These are phyloP conservation scores for Penicillium maclennaniae DNA, from an alignment of 495 filamentous ascomycete genomes.

Conservation along the genomic window DNA sequence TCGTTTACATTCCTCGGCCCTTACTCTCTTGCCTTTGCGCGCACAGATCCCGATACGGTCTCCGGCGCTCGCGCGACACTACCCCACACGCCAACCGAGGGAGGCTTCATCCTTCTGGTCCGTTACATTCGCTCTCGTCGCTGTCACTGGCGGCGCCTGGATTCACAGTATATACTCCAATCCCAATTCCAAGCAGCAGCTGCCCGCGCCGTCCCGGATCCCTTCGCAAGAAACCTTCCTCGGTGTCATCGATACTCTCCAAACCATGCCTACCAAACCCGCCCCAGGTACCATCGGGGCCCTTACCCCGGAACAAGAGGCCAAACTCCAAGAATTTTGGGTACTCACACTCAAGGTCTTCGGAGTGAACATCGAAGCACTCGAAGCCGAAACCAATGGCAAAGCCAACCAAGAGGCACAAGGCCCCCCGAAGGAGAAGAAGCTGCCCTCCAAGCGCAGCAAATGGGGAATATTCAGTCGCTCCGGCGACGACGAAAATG, in stretches of 20 bases:
- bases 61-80: conserved; percentile 20
- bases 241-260: conserved; percentile 40
- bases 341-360: conserved; percentile 71
- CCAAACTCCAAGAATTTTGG: conserved; percentile 88
- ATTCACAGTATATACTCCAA: conserved; percentile 32
- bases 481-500: conserved; percentile 56
- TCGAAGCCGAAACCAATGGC: conserved; percentile 20
- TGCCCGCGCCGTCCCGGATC: conserved; percentile 2
- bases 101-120: conserved; percentile 40
- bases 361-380: conserved; percentile 50
- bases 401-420: conserved; percentile 19
- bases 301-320: conserved; percentile 83
- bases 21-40: conserved; percentile 19
- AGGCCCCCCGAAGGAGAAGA: conserved; percentile 41
- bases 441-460: conserved; percentile 65
- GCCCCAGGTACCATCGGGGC: conserved; percentile 79
- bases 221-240: conserved; percentile 30
- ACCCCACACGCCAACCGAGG: conserved; percentile 36
- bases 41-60: conserved; percentile 26
- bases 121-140: conserved; percentile 32
- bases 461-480: conserved; percentile 56
- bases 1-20: conserved; percentile 31
- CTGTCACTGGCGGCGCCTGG: conserved; percentile 35
- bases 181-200: conserved; percentile 3
- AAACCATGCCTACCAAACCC: conserved; percentile 38